Evolutionary conservation across 345 rosid species (phyloP).

Genomic region (Fremontodendron californicum): DNA sequence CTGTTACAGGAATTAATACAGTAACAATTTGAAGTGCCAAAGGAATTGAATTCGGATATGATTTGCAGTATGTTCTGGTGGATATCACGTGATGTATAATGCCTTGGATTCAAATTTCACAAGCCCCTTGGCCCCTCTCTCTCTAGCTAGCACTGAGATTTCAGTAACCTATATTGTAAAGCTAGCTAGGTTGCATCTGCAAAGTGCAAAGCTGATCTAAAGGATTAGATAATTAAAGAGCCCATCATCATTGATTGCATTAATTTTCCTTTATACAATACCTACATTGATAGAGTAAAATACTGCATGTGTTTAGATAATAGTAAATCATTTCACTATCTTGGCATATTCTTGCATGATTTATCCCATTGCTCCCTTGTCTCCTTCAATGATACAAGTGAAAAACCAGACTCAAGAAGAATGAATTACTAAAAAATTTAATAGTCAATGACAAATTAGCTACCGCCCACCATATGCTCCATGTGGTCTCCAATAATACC

Average conservation of each 20-base stretch:
- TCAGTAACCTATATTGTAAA: background rate
- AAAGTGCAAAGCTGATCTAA: background rate
- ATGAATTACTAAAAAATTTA: background rate
- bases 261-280: background rate
- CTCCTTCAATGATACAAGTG: background rate
- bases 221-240: background rate
- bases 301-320: background rate
- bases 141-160: background rate
- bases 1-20: background rate
- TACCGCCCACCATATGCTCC: too few species aligned
- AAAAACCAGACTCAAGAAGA: background rate
- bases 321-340: background rate
- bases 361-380: conserved; percentile 10
- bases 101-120: background rate
- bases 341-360: conserved; percentile 10
- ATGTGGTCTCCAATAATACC: conserved; percentile 35
- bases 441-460: background rate
- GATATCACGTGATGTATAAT: conserved; percentile 3
- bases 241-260: background rate
- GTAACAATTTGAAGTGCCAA: background rate
- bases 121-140: background rate
- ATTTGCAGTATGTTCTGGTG: background rate
- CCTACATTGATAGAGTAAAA: background rate
- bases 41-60: background rate
- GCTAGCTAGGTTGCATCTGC: background rate